These are phyloP conservation scores for Orbilia javanica DNA, from an alignment of 2,329 filamentous ascomycete genomes.

Conservation along the genomic window DNA sequence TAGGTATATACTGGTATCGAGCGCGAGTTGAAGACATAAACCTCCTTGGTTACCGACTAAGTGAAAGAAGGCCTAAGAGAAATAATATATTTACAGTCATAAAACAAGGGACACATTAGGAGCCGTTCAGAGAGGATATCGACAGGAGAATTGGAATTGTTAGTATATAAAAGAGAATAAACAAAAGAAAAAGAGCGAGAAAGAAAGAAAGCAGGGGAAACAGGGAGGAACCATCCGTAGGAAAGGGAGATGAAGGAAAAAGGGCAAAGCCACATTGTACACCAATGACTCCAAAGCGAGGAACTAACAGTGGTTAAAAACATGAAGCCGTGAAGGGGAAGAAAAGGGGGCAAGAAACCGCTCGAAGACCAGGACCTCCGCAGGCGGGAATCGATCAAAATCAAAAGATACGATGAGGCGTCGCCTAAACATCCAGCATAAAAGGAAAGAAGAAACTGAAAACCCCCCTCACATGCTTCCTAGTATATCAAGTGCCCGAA, in stretches of 20 bases:
- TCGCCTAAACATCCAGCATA: neutral
- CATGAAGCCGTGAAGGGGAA: neutral
- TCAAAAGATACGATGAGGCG: slow-evolving; percentile 8
- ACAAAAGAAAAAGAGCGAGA: neutral
- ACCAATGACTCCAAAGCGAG: slow-evolving; percentile 56
- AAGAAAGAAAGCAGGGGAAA: slow-evolving; percentile 16
- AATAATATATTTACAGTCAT: slow-evolving; percentile 38
- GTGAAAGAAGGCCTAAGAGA: neutral
- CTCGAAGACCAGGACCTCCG: neutral
- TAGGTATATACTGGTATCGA: too few relatives aligned
- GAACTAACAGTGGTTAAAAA: slow-evolving; percentile 1
- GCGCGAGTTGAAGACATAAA: too few relatives aligned
- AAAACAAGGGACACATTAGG: neutral
- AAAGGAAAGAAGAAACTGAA: slow-evolving; percentile 41
- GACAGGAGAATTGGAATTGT: neutral
- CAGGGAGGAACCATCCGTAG: slow-evolving; percentile 27
- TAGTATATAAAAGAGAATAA: neutral
- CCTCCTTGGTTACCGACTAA: neutral
- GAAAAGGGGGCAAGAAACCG: neutral
- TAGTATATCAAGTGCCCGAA: slow-evolving; percentile 21
- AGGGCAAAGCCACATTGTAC: slow-evolving; percentile 42
- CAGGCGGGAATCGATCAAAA: neutral
- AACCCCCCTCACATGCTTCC: slow-evolving; percentile 31
- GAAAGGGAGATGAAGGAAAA: neutral
- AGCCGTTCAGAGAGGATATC: slow-evolving; percentile 33